Evolutionary conservation across 139 green algal species (phyloP).

Genomic region (Microglena sp.): DNA sequence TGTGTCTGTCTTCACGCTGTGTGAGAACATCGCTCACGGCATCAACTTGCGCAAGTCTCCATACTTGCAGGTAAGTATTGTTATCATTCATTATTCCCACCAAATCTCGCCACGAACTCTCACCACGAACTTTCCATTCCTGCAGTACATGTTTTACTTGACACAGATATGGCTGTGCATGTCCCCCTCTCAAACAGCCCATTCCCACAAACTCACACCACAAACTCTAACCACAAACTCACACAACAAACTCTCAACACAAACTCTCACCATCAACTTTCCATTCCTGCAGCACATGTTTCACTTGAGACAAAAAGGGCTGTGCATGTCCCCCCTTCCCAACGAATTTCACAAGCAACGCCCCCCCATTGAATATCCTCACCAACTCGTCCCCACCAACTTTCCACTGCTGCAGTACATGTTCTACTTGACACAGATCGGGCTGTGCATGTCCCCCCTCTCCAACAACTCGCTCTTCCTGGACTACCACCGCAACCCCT

Average conservation of each 20-base stretch:
- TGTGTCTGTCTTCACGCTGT: slow-evolving; percentile 78
- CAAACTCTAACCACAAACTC: no score
- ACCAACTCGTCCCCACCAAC: no score
- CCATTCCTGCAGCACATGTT: slow-evolving; percentile 60
- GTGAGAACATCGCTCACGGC: slow-evolving; percentile 96
- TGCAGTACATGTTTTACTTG: slow-evolving; percentile 83
- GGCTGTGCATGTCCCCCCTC: slow-evolving; percentile 90
- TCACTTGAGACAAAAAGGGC: slow-evolving; percentile 73
- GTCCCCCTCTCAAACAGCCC: background rate
- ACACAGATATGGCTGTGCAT: slow-evolving; percentile 72
- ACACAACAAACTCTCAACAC: no score
- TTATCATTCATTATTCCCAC: no score
- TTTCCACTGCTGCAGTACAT: slow-evolving; percentile 45
- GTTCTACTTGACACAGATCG: slow-evolving; percentile 72
- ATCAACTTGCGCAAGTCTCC: slow-evolving; percentile 96
- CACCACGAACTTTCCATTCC: no score
- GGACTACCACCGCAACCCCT: slow-evolving; percentile 99
- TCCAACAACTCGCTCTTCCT: slow-evolving; percentile 99
- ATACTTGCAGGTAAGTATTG: slow-evolving; percentile 38
- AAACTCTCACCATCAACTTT: no score
- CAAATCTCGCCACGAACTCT: no score
- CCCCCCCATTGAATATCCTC: no score
- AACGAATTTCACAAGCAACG: no score
- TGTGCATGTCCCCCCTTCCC: slow-evolving; percentile 91
- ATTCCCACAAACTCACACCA: no score